A percentile compares a stretch with the other conserved stretches of the same genome.
Conservation (phyloP, 1,284 basidiomycete genomes). For the Coriolopsis trogii region DNA sequence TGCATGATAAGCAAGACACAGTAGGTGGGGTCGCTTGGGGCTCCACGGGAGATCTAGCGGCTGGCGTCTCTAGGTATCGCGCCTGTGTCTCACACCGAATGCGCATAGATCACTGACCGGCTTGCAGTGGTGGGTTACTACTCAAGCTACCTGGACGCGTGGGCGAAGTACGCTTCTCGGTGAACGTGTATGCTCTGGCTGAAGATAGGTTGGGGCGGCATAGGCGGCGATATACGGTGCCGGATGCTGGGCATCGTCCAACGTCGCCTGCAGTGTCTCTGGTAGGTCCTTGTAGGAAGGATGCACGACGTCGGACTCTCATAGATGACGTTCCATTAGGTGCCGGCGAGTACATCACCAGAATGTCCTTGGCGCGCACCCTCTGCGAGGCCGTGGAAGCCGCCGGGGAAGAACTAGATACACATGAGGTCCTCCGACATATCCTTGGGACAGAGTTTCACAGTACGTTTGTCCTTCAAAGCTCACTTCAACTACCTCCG, state of each 20-base stretch:
- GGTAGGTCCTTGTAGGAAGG: conserved; percentile 39
- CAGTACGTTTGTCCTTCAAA: conserved; percentile 21
- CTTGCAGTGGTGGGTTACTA: conserved; percentile 66
- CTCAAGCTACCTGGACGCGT: conserved; percentile 71
- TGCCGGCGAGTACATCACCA: conserved; percentile 46
- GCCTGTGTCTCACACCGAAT: not conserved
- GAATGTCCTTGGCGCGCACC: conserved; percentile 38
- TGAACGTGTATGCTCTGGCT: not conserved
- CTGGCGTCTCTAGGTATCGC: conserved; percentile 73
- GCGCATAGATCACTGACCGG: conserved; percentile 1
- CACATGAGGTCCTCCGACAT: conserved; percentile 33
- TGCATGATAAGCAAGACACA: conserved; percentile 63
- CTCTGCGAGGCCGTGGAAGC: conserved; percentile 34
- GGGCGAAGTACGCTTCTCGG: conserved; percentile 54
- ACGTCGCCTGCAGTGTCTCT: conserved; percentile 69
- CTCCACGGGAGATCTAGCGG: conserved; percentile 48
- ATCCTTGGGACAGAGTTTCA: conserved; percentile 31
- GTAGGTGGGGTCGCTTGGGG: conserved; percentile 71
- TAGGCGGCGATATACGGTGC: conserved; percentile 67
- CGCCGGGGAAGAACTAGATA: conserved; percentile 29
- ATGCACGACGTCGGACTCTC: not conserved
- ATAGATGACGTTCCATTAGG: conserved; percentile 28
- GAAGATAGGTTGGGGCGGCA: not conserved
- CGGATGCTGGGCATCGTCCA: conserved; percentile 65
- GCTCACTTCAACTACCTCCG: not conserved